A percentile compares a stretch with the other conserved stretches of the same genome.
Conservation (phyloP, 441 rosid genomes). For the Iberis amara region DNA sequence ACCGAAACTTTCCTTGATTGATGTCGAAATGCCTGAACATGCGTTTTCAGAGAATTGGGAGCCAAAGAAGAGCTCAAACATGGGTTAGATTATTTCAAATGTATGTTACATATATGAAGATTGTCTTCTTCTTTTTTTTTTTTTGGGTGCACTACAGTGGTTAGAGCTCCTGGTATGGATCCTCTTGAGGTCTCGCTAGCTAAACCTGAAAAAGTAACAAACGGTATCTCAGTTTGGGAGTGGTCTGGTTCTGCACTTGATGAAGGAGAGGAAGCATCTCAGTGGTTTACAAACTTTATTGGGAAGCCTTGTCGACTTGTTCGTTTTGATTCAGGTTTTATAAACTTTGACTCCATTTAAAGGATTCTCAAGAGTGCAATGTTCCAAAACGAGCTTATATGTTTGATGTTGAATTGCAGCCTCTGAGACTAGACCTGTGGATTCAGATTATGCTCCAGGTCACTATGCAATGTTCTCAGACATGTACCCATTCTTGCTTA, state of each 20-base stretch:
- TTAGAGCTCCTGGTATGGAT: constrained; percentile 83
- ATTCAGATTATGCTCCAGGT: constrained; percentile 63
- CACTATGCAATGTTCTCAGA: constrained; percentile 66
- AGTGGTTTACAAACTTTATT: constrained; percentile 64
- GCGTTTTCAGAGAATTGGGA: constrained; percentile 61
- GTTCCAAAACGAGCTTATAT: background rate
- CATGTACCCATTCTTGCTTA: constrained; percentile 60
- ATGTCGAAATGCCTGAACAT: constrained; percentile 49
- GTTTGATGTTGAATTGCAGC: constrained; percentile 34
- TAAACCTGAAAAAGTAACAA: constrained; percentile 38
- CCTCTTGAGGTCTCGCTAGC: constrained; percentile 54
- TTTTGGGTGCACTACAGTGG: constrained; percentile 34
- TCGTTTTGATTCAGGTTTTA: constrained; percentile 21
- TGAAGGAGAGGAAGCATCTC: constrained; percentile 78
- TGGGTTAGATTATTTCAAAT: constrained; percentile 42
- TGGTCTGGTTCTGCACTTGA: constrained; percentile 90
- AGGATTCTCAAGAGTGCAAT: background rate
- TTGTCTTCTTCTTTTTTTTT: background rate
- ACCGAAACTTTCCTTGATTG: constrained; percentile 77
- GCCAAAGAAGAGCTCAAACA: constrained; percentile 42
- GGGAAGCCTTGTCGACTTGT: constrained; percentile 23
- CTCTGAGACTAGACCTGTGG: constrained; percentile 64
- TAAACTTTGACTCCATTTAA: constrained; percentile 3
- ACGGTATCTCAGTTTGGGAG: constrained; percentile 80
- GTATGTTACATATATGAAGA: no score